Percentiles rank a stretch among this genome's conserved stretches.
Conservation (phyloP, 2,329 filamentous ascomycete species). For the Apiospora hydei region DNA sequence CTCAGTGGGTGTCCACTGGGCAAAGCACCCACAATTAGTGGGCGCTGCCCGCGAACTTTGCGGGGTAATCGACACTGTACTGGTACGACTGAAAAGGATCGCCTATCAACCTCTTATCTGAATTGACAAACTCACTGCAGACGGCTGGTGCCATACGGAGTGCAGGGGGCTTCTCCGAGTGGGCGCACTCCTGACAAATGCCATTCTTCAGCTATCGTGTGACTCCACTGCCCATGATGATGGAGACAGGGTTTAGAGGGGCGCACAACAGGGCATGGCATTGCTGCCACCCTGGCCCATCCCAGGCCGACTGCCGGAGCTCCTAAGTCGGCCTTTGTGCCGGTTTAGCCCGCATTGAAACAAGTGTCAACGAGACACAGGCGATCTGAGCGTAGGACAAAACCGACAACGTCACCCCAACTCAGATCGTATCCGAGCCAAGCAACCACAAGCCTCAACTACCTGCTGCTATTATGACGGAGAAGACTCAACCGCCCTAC, state of each 20-base stretch:
- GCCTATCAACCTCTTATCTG: background rate
- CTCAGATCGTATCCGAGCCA: background rate
- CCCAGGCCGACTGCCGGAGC: constrained; percentile 5
- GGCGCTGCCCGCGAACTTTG: background rate
- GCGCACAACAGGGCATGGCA: background rate
- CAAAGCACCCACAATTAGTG: background rate
- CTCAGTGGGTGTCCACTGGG: background rate
- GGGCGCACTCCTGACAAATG: background rate
- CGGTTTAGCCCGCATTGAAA: background rate
- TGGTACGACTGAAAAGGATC: background rate
- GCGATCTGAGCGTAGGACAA: background rate
- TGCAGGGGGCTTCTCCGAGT: background rate
- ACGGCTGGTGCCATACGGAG: no score
- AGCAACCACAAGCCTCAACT: background rate
- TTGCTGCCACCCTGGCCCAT: background rate
- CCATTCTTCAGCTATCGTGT: background rate
- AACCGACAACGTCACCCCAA: constrained; percentile 6
- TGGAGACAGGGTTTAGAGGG: background rate
- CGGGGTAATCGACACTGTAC: background rate
- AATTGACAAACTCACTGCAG: background rate
- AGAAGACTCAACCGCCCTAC: constrained; percentile 41
- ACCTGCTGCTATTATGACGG: background rate
- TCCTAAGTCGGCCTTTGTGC: constrained; percentile 6
- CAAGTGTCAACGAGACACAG: background rate
- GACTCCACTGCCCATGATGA: background rate